Conservation (phyloP, 441 rosid genomes). For the Kokia cookei region DNA sequence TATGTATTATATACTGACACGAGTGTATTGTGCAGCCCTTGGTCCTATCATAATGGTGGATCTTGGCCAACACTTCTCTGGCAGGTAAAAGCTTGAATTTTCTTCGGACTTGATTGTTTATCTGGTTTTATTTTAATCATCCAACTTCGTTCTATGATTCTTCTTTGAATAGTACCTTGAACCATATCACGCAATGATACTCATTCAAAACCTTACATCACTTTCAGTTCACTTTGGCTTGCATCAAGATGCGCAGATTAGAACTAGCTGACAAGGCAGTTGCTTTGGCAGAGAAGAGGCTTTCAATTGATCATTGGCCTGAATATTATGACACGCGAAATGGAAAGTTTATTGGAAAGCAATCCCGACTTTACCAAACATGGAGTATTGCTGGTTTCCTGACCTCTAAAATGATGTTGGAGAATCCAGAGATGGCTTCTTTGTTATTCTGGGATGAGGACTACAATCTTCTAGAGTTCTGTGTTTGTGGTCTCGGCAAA, state of each 20-base stretch:
- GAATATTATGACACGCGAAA: too few relatives aligned
- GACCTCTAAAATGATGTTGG: slow-evolving; percentile 66
- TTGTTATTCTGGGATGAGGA: slow-evolving; percentile 84
- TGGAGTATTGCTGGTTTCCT: slow-evolving; percentile 91
- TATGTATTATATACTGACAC: not conserved
- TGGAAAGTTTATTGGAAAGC: too few relatives aligned
- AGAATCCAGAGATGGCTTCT: slow-evolving; percentile 80
- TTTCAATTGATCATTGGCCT: slow-evolving; percentile 32
- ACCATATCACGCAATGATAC: not conserved
- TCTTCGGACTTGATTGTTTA: not conserved
- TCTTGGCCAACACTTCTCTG: slow-evolving; percentile 96
- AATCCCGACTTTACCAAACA: slow-evolving; percentile 17
- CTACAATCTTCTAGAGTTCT: slow-evolving; percentile 77
- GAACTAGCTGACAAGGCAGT: slow-evolving; percentile 82
- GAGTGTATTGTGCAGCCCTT: slow-evolving; percentile 53
- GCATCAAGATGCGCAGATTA: slow-evolving; percentile 82
- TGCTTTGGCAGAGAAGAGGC: slow-evolving; percentile 70
- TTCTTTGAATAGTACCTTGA: not conserved
- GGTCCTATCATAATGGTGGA: slow-evolving; percentile 98
- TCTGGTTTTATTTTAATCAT: not conserved
- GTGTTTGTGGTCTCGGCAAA: slow-evolving; percentile 79
- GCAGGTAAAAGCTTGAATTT: slow-evolving; percentile 50
- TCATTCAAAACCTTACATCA: slow-evolving; percentile 2
- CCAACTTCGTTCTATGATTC: not conserved
- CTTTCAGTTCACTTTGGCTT: slow-evolving; percentile 84